Conservation (phyloP, 2,329 filamentous ascomycete genomes). For the Boeremia exigua region DNA sequence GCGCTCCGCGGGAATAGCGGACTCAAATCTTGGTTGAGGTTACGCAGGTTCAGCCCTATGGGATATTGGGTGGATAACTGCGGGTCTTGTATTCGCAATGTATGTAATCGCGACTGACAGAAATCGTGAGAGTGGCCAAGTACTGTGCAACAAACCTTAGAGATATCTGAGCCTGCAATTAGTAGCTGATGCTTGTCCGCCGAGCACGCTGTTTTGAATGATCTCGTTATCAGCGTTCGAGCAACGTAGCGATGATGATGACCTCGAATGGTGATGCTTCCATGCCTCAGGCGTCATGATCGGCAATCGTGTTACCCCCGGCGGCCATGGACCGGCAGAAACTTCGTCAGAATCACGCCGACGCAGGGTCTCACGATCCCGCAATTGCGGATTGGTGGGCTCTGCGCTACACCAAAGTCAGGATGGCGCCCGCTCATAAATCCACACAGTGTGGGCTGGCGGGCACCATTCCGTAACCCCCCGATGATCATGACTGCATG, state of each 20-base stretch:
- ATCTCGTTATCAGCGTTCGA: background rate
- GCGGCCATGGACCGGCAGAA: conserved; percentile 29
- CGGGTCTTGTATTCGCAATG: conserved; percentile 1
- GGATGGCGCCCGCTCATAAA: conserved; percentile 17
- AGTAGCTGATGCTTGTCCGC: background rate
- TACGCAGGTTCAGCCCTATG: conserved; percentile 14
- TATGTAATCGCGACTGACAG: background rate
- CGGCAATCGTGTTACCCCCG: conserved; percentile 22
- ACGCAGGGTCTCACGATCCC: conserved; percentile 35
- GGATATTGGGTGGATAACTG: conserved; percentile 1
- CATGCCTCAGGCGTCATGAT: conserved; percentile 43
- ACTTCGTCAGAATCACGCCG: conserved; percentile 29
- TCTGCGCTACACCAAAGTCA: conserved; percentile 21
- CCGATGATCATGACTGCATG: conserved; percentile 32
- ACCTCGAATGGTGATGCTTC: conserved; percentile 11
- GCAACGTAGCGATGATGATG: conserved; percentile 2
- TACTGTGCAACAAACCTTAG: background rate
- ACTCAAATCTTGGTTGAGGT: conserved; percentile 4
- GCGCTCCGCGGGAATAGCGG: background rate
- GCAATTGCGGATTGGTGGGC: conserved; percentile 25
- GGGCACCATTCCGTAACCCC: conserved; percentile 24
- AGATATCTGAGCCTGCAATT: no score
- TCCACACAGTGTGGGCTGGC: conserved; percentile 16
- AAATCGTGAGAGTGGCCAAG: background rate
- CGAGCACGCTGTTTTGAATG: no score